Evolutionary conservation across 352 stramenopile genomes (phyloP), one percentile per base, ranked within the genome.

Genomic region (Pythium phragmitis): DNA sequence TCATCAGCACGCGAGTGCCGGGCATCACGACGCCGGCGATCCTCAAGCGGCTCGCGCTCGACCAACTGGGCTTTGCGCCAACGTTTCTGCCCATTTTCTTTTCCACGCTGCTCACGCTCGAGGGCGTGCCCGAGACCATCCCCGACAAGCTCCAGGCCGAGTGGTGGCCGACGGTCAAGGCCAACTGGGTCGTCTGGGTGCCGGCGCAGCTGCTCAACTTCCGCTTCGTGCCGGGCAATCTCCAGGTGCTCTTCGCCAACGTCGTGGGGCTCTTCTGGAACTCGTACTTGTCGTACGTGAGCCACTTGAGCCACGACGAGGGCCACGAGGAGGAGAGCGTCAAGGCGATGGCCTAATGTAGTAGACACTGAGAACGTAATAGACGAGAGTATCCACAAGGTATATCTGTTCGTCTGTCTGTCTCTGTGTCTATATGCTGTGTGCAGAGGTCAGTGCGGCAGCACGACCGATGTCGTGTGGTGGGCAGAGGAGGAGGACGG

Each of bases 231-330:
- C 82, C 82, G 1, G 78, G 73, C 5, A 76, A 74, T 14, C 82
- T 94, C 42, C 85, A 92, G 63, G 85, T 94, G 68, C 80, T 94
- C 13, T 94, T 94, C 57, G 75, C 85, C 57, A 94, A 94, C 66
- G 75, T 91, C 49, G 56, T 94, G 23, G 85, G 85, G 19, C 72
- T 94, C 45, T 74, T 91, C 47, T 94, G 85, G 85, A 94, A 94
- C 75, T 73, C 79, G 46, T 94, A 94, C 60, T 65, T 94, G 34
- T 94, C 85, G 48, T 89, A 82, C 55, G 73, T 91, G 52, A 91
- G 85, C 66, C 84, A 94, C 69, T 33, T 50, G 9, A 46, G 16
- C 26, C 9, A 53, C 9, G 17, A 53, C 14, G 23, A 16, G 41
- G 33, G 52, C 39, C 4, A 17, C 9, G 26, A 61, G 9, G n/a